phyloP scores from a whole-genome alignment of 257 asterid species.

The Anisodus acutangulus region DNA sequence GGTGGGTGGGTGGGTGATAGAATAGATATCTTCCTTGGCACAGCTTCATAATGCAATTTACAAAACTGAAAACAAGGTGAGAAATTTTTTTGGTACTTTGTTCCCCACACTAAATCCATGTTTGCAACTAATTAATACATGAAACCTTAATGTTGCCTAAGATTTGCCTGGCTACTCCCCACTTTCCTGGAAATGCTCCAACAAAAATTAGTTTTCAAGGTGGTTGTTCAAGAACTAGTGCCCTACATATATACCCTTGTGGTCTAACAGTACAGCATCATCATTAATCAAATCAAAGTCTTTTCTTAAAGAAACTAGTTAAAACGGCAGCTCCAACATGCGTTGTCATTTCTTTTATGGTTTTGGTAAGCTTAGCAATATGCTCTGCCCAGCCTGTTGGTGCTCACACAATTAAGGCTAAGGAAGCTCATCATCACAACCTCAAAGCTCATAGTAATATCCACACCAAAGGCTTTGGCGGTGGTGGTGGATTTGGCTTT shows the following conservation, averaged over 20 bases:
- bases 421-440: slow-evolving; percentile 22
- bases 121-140: slow-evolving; percentile 5
- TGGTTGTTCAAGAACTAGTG: background rate
- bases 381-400: slow-evolving; percentile 27
- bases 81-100: background rate
- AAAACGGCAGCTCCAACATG: slow-evolving; percentile 34
- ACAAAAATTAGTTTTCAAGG: background rate
- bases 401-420: background rate
- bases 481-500: background rate
- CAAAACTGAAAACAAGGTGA: background rate
- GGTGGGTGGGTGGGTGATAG: too few species aligned
- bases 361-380: slow-evolving; percentile 27
- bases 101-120: background rate
- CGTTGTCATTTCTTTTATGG: slow-evolving; percentile 21
- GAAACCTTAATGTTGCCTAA: slow-evolving; percentile 13
- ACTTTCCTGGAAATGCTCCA: background rate
- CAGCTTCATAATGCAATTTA: background rate
- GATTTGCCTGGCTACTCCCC: background rate
- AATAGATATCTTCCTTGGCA: background rate
- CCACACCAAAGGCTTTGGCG: background rate
- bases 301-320: background rate
- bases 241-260: slow-evolving; percentile 19
- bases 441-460: background rate
- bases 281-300: background rate
- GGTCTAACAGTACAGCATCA: background rate